phyloP scores from a whole-genome alignment of 768 basidiomycete genomes.

The Astraeus odoratus region DNA sequence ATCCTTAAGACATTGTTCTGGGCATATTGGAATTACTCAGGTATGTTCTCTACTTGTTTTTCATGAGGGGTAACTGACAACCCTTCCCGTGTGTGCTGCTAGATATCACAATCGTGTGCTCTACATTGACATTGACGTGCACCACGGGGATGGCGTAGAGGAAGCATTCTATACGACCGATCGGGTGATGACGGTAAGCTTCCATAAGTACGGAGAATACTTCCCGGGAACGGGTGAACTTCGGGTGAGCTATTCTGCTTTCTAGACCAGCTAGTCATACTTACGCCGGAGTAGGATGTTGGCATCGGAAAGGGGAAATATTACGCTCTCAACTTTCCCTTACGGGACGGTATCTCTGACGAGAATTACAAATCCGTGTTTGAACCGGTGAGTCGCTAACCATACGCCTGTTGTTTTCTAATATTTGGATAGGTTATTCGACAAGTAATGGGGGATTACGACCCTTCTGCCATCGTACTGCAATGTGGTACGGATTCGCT shows the following conservation, averaged over 20 bases:
- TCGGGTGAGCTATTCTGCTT: conserved; percentile 44
- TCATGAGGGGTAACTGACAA: not conserved
- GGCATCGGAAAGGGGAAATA: conserved; percentile 93
- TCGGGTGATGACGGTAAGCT: conserved; percentile 96
- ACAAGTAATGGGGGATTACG: conserved; percentile 91
- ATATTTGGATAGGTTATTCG: conserved; percentile 65
- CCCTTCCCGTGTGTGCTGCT: not conserved
- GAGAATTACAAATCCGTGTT: conserved; percentile 94
- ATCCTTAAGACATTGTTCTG: conserved; percentile 84
- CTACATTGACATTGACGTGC: conserved; percentile 98
- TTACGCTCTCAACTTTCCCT: conserved; percentile 90
- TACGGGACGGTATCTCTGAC: conserved; percentile 92
- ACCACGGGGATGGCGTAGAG: conserved; percentile 98
- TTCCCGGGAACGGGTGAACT: conserved; percentile 99
- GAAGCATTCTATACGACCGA: conserved; percentile 99
- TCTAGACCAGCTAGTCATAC: conserved; percentile 2
- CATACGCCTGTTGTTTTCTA: not conserved
- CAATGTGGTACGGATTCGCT: conserved; percentile 98
- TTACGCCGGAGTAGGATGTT: conserved; percentile 54
- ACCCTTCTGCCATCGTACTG: conserved; percentile 90
- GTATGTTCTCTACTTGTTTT: conserved; percentile 29
- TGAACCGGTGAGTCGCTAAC: conserved; percentile 63
- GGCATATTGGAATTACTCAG: conserved; percentile 92
- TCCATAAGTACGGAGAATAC: conserved; percentile 99
- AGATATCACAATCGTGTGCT: conserved; percentile 92